These are phyloP conservation scores for Cicer bijugum DNA, from an alignment of 306 rosid species.

Conservation along the genomic window DNA sequence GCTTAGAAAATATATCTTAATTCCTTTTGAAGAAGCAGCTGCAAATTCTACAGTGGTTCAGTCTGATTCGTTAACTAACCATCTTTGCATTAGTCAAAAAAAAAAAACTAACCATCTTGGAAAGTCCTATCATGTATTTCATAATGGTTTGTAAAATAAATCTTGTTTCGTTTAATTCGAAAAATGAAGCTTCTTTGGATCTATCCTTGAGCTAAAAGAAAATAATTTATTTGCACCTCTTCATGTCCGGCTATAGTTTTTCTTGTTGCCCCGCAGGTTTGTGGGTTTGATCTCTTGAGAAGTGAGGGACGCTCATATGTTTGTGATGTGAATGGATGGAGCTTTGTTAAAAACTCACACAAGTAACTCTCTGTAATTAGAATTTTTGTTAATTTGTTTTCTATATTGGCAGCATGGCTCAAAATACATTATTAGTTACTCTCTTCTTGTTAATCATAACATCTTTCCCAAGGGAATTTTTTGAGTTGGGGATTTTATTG, in stretches of 20 bases:
- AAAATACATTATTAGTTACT: conserved; percentile 33
- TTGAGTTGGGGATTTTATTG: conserved; percentile 12
- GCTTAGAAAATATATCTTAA: conserved; percentile 24
- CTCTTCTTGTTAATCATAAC: conserved; percentile 28
- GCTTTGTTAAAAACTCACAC: conserved; percentile 95
- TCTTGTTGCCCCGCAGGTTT: conserved; percentile 68
- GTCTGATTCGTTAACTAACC: no score
- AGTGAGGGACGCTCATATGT: conserved; percentile 95
- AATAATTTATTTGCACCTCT: conserved; percentile 32
- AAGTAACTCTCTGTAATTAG: conserved; percentile 60
- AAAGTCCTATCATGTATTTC: conserved; percentile 21
- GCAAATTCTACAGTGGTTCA: no score
- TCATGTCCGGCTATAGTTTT: conserved; percentile 38
- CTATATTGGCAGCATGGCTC: conserved; percentile 34
- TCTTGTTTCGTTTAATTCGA: conserved; percentile 31
- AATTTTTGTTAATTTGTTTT: conserved; percentile 31
- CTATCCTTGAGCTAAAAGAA: conserved; percentile 28
- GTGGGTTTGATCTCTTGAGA: conserved; percentile 97
- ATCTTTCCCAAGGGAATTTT: conserved; percentile 25
- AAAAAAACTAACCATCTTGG: conserved; percentile 1
- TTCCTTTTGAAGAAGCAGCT: conserved; percentile 16
- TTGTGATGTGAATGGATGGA: conserved; percentile 99
- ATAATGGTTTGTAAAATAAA: conserved; percentile 27
- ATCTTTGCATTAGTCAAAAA: neutral
- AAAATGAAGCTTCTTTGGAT: conserved; percentile 12